Conservation (phyloP, 192 early-diverging fungal species). For the Coemansia sp. region DNA sequence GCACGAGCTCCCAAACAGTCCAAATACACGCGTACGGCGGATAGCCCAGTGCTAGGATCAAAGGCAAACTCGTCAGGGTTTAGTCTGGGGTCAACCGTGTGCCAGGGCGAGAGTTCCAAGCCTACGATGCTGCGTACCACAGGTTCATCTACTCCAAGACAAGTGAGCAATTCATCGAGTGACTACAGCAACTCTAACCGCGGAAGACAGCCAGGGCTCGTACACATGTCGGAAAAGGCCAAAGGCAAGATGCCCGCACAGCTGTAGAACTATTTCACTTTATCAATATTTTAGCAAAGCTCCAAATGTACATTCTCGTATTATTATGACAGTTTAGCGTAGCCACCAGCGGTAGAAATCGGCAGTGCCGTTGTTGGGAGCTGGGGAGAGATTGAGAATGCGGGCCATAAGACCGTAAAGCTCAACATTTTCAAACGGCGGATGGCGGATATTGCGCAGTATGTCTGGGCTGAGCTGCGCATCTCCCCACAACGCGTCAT, state of each 20-base stretch:
- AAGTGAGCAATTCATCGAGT: too few species aligned
- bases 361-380: constrained; percentile 73
- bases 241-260: constrained; percentile 35
- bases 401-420: constrained; percentile 66
- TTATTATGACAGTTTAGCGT: background rate
- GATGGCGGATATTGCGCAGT: constrained; percentile 41
- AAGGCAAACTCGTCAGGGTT: background rate
- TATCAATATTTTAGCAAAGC: too few species aligned
- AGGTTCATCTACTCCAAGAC: too few species aligned
- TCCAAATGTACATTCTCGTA: background rate
- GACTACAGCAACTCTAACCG: too few species aligned
- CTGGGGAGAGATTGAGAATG: constrained; percentile 47
- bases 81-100: background rate
- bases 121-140: too few species aligned
- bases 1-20: background rate
- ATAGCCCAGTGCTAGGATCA: background rate
- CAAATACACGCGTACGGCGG: too few species aligned
- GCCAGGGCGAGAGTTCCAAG: constrained; percentile 11
- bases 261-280: background rate
- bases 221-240: constrained; percentile 21
- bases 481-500: constrained; percentile 45
- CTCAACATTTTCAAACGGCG: constrained; percentile 70
- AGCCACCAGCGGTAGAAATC: constrained; percentile 43
- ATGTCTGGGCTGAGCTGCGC: background rate
- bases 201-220: background rate